Evolutionary conservation across 352 stramenopile species (phyloP), one percentile per base, ranked within the genome.

Genomic region (Peronospora destructor): DNA sequence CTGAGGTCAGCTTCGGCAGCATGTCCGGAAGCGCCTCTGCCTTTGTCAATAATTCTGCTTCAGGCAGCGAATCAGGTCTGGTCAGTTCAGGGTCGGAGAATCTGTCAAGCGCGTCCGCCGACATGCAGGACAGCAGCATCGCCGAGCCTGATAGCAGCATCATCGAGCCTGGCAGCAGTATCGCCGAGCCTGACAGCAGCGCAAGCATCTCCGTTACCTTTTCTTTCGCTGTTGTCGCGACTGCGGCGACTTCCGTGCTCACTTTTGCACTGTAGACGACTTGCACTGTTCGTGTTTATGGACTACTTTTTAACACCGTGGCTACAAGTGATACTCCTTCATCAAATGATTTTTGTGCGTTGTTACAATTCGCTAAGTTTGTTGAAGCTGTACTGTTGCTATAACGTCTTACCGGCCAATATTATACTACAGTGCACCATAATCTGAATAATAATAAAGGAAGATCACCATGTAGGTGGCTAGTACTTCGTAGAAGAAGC

Each of bases 1-100:
- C 73, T 10, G 66, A 48, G 3, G 45, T 56, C 44, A 53, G 49
- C 8, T 61, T 63, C 16, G 45, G 42, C 45, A 76, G 61, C 45
- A 66, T 53, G 21, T 64, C 59, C 3, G 49, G 56, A 9, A 64
- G 51, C 34, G 54, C 55, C n/a, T 59, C 48, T 3, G 35, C 60
- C 19, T 51, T 51, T 19, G 32, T 40, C 10, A 61, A 41, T 34
- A 56, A 49, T 29, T 56, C 47, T 6, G 8, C 51, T 6, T 60
- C 45, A 10, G 23, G 10, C 5, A 50, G 28, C 32, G 34, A 48
- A 29, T 43, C 53, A 2, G 29, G 17, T 8, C 12, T 26, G 28
- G 51, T 44, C 49, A 46, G 23, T 19, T 51, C 54, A 5, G 49
- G 45, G 6, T 54, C 56, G 39, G 41, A 51, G 9, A 21, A 45